Percentiles rank a stretch among this genome's conserved stretches.
phyloP scores from a whole-genome alignment of 805 yeast species.

The Blastobotrys peoriensis region DNA sequence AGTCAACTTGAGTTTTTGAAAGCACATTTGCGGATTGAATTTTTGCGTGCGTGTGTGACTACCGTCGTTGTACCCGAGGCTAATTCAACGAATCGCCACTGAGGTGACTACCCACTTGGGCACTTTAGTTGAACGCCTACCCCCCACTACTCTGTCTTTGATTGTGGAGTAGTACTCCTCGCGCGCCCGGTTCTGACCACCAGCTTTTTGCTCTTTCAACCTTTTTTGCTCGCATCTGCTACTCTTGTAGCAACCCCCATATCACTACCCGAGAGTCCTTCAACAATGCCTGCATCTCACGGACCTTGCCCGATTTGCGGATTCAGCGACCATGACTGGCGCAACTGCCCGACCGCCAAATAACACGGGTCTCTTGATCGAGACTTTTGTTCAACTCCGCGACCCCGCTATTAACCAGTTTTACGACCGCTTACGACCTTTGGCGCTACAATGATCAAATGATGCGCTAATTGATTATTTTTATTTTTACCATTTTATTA shows the following conservation, averaged over 20 bases:
- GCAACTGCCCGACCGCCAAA: slow-evolving; percentile 3
- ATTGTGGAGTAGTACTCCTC: neutral
- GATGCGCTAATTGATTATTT: neutral
- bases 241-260: neutral
- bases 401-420: neutral
- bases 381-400: neutral
- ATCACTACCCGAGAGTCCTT: neutral
- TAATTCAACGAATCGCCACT: neutral
- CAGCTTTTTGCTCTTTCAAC: neutral
- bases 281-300: slow-evolving; percentile 4
- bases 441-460: neutral
- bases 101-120: neutral
- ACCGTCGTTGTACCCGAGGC: neutral
- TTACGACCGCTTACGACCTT: neutral
- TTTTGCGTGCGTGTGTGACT: neutral
- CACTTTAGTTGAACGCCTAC: neutral
- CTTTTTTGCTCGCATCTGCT: neutral
- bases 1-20: neutral
- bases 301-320: slow-evolving; percentile 5
- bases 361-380: neutral
- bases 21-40: neutral
- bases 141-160: neutral
- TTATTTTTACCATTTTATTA: neutral
- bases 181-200: neutral
- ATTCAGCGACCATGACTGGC: slow-evolving; percentile 5